A percentile compares a stretch with the other conserved stretches of the same genome.
Conservation (phyloP, 176 grass and related monocot species). For the Alopecurus myosuroides region DNA sequence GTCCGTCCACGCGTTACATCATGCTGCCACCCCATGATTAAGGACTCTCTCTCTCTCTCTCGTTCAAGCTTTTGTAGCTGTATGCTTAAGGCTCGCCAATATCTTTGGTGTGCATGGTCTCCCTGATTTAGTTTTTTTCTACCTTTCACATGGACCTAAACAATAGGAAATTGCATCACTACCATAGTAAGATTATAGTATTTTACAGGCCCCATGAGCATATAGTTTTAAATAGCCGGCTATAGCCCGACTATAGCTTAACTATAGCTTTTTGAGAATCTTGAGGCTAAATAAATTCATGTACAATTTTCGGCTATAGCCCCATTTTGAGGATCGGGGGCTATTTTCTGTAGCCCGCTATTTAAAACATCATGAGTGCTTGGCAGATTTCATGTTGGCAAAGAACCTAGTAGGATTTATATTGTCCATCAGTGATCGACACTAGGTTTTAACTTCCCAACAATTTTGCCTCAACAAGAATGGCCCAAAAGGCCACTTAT, state of each 20-base stretch:
- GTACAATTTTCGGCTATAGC: no score
- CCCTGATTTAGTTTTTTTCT: neutral
- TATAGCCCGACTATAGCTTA: no score
- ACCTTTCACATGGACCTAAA: neutral
- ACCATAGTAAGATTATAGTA: neutral
- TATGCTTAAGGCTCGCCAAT: slow-evolving; percentile 11
- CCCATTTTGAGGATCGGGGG: no score
- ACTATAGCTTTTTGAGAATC: no score
- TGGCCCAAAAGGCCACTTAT: neutral
- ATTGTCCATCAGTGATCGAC: slow-evolving; percentile 6
- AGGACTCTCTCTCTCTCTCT: neutral
- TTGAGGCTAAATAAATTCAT: no score
- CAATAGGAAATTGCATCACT: neutral
- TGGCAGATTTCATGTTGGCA: neutral
- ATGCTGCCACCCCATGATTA: slow-evolving; percentile 36
- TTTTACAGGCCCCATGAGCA: neutral
- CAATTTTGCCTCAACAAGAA: slow-evolving; percentile 6
- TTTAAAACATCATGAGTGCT: no score
- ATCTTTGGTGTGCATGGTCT: neutral
- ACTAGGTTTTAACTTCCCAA: neutral
- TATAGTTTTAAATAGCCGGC: no score
- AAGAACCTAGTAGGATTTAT: neutral
- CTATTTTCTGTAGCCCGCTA: no score
- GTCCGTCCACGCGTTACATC: slow-evolving; percentile 54
- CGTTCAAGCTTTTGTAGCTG: slow-evolving; percentile 22